Percentiles rank a stretch among this genome's conserved stretches.
These are phyloP conservation scores for Triglochin maritima DNA, from an alignment of 106 monocot genomes.

Conservation along the genomic window DNA sequence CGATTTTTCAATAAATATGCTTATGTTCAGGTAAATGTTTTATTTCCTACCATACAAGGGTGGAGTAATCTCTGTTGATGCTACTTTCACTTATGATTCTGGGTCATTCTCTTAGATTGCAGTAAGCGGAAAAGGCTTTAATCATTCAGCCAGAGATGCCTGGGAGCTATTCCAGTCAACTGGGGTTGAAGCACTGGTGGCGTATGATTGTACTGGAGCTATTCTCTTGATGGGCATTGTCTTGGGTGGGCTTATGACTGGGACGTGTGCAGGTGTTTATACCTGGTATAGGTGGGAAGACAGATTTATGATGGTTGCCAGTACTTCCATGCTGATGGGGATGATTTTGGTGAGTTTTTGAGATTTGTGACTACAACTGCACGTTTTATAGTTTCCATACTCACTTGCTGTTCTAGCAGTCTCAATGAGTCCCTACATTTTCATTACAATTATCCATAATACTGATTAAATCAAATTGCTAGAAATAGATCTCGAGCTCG, in stretches of 20 bases:
- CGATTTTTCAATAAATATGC: constrained; percentile 99
- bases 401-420: neutral
- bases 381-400: neutral
- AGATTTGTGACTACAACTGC: neutral
- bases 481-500: no score
- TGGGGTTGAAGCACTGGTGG: constrained; percentile 86
- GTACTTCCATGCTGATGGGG: constrained; percentile 70
- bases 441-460: no score
- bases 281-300: constrained; percentile 64
- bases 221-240: constrained; percentile 86
- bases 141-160: constrained; percentile 94
- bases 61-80: neutral
- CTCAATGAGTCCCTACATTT: neutral
- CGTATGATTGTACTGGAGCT: constrained; percentile 97
- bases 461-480: no score
- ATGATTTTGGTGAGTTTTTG: constrained; percentile 78
- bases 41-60: neutral
- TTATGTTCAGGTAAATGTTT: constrained; percentile 75
- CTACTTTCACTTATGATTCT: neutral
- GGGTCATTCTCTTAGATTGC: constrained; percentile 50
- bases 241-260: constrained; percentile 79
- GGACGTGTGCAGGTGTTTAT: constrained; percentile 81
- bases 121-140: constrained; percentile 85
- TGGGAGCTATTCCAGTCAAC: constrained; percentile 99
- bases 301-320: constrained; percentile 69